Conservation (phyloP, 768 basidiomycete species). For the Tremella mesenterica region DNA sequence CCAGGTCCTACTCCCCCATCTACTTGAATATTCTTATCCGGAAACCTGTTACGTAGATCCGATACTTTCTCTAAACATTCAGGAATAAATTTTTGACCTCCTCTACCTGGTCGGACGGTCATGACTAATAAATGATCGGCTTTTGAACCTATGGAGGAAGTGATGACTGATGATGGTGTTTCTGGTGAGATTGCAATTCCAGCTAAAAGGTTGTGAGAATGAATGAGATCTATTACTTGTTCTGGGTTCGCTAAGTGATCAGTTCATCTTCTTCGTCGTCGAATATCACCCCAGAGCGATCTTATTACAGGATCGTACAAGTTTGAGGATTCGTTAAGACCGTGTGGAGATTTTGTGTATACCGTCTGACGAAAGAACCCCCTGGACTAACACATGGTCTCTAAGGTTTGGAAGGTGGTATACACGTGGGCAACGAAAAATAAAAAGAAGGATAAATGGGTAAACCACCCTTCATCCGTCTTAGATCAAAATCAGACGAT, state of each 20-base stretch:
- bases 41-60: constrained; percentile 81
- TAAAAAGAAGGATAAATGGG: too few species aligned
- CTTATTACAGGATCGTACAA: too few species aligned
- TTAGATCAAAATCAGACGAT: too few species aligned
- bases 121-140: constrained; percentile 96
- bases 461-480: too few species aligned
- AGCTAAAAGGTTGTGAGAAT: constrained; percentile 76
- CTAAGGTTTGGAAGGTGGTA: too few species aligned
- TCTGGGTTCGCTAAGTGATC: constrained; percentile 38
- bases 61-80: constrained; percentile 86
- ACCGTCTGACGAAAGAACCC: too few species aligned
- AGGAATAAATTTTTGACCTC: constrained; percentile 93
- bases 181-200: constrained; percentile 96
- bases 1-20: constrained; percentile 95
- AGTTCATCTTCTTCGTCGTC: too few species aligned
- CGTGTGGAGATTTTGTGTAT: too few species aligned
- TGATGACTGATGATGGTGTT: constrained; percentile 79
- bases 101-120: constrained; percentile 92
- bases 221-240: constrained; percentile 70
- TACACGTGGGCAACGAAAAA: too few species aligned
- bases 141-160: constrained; percentile 67
- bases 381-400: too few species aligned
- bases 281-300: too few species aligned
- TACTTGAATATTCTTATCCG: constrained; percentile 91
- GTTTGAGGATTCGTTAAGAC: too few species aligned